Base-by-base conservation (phyloP, 805 yeast species). In the Starmerella sirachaensis region DNA sequence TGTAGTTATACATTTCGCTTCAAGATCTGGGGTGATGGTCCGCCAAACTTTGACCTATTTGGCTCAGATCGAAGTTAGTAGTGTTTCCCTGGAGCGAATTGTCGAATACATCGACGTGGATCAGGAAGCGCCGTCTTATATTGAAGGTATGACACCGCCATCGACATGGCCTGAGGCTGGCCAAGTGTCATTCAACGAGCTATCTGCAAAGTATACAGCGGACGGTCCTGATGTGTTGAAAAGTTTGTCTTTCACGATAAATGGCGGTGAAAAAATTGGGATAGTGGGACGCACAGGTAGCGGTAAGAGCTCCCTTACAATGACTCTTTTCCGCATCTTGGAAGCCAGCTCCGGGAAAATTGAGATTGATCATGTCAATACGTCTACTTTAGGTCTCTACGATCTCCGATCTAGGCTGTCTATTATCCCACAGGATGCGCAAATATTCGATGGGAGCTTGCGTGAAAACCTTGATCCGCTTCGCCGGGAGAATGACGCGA, bases 241-340 rank as follows among this genome's bases (percentile, higher is more conserved):
- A 50, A 64, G 74, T 39, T 69, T 88, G 47, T 65, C 64, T 40
- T 53, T 88, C 22, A 58, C 69, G 6, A 74, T 86, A 49, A 66
- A 72, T 27, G 72, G 84, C 2, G 63, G 69, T 40, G 96, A 86
- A 55, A 88, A 88, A 58, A 67, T 86, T 54, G 97, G 97, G 45
- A 84, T 86, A 57, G 96, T 88, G 37, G 97, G 97, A 22, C 72
- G 97, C 55, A 86, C 97, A 0, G 97, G 97, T 45, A 95, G 96
- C 3, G 97, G 97, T 45, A 85, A 85, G 57, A 77, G 88, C 0
- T 76, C 93, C 2, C 66, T 85, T 51, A 79, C 94, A 0, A 62
- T 83, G 55, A 86, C 94, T 0, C 59, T 85, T 24, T 85, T 82
- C 66, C 66, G 96, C 49, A 74, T 85, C 32, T 77, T 86, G 50